phyloP scores from a whole-genome alignment of 768 basidiomycete species.

The Steccherinum ochraceum region DNA sequence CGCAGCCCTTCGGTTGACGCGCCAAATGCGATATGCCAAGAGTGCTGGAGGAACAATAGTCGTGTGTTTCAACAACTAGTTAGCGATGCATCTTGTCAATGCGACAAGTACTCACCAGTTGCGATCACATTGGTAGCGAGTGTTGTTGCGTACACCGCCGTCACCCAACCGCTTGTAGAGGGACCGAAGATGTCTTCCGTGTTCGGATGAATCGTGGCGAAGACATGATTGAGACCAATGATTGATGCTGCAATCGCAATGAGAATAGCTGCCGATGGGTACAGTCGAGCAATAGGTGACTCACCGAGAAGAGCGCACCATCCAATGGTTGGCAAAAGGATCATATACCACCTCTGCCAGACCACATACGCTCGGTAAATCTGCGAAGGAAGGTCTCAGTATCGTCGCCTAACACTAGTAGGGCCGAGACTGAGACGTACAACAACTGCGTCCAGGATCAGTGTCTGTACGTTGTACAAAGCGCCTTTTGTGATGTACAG shows the following conservation, averaged over 20 bases:
- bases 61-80: background rate
- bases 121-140: conserved; percentile 25
- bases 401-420: background rate
- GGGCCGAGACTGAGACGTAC: background rate
- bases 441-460: conserved; percentile 2
- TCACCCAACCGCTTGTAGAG: conserved; percentile 26
- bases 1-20: conserved; percentile 18
- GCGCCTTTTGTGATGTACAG: conserved; percentile 1
- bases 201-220: conserved; percentile 7
- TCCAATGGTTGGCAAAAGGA: conserved; percentile 23
- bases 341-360: conserved; percentile 23
- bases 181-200: conserved; percentile 19
- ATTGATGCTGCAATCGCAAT: conserved; percentile 17
- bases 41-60: conserved; percentile 14
- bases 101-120: conserved; percentile 20
- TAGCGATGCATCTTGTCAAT: too few relatives aligned
- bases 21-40: conserved; percentile 26
- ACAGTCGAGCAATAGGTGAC: conserved; percentile 3
- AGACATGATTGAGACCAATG: conserved; percentile 9
- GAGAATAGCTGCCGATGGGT: conserved; percentile 4
- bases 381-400: background rate
- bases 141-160: conserved; percentile 24
- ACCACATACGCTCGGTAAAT: conserved; percentile 22
- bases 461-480: conserved; percentile 1
- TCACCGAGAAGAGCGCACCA: conserved; percentile 23